Evolutionary conservation across 108 stramenopile species (phyloP).

Genomic region (Cyclotella cryptica): DNA sequence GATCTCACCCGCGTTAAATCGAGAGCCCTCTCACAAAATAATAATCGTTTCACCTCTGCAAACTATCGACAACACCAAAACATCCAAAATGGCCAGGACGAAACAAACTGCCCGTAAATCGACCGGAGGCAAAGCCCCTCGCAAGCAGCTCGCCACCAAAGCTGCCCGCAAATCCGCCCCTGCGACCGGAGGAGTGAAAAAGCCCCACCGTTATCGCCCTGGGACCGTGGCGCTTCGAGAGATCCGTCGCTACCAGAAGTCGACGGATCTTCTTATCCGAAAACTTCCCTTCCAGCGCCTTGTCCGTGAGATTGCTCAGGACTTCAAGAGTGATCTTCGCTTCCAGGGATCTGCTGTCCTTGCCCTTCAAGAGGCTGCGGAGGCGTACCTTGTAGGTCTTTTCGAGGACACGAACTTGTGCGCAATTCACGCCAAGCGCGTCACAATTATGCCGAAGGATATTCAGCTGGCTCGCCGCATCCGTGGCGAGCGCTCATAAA

Average conservation of each 20-base stretch:
- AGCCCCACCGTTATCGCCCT: conserved; percentile 80
- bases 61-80: too few species aligned
- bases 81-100: too few species aligned
- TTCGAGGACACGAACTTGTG: conserved; percentile 1
- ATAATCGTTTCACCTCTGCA: too few species aligned
- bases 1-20: too few species aligned
- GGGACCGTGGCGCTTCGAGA: conserved; percentile 94
- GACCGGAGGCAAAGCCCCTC: too few species aligned
- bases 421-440: not conserved
- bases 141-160: too few species aligned
- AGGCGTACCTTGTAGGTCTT: not conserved
- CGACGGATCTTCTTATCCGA: conserved; percentile 88
- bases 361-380: conserved; percentile 87
- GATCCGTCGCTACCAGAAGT: conserved; percentile 95
- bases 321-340: conserved; percentile 91
- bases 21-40: too few species aligned
- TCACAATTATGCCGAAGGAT: conserved; percentile 1
- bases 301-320: conserved; percentile 87
- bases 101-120: too few species aligned
- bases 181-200: conserved; percentile 79
- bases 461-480: not conserved
- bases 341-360: conserved; percentile 93
- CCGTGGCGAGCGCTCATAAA: conserved; percentile 64
- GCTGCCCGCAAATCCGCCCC: too few species aligned
- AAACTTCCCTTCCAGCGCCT: conserved; percentile 87